These are phyloP conservation scores for Ramaria sp. DNA, from an alignment of 768 basidiomycete species.

Conservation along the genomic window DNA sequence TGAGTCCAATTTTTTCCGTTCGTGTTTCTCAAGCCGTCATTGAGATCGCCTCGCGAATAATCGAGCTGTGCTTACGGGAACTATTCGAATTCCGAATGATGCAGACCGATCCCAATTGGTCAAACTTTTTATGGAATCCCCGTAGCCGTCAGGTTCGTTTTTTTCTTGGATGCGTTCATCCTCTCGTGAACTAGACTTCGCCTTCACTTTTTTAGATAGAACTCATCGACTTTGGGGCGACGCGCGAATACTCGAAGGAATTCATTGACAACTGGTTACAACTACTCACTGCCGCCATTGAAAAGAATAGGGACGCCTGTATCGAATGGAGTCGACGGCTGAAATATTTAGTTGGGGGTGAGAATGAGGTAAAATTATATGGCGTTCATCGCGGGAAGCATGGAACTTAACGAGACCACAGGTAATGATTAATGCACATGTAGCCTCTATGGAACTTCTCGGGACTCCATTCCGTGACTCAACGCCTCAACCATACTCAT, in stretches of 20 bases:
- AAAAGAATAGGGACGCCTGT: constrained; percentile 56
- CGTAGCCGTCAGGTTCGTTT: constrained; percentile 44
- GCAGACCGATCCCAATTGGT: constrained; percentile 99
- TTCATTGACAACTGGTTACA: constrained; percentile 86
- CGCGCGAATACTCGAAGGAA: constrained; percentile 68
- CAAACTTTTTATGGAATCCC: constrained; percentile 88
- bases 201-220: constrained; percentile 40
- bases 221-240: constrained; percentile 94
- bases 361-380: constrained; percentile 51
- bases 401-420: constrained; percentile 18
- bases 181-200: not conserved
- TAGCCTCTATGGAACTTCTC: constrained; percentile 72
- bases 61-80: constrained; percentile 82
- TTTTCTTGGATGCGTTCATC: not conserved
- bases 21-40: constrained; percentile 1
- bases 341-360: constrained; percentile 85
- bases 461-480: constrained; percentile 71
- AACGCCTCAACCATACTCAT: constrained; percentile 66
- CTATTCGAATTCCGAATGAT: constrained; percentile 85
- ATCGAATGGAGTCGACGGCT: constrained; percentile 65
- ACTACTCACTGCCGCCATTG: constrained; percentile 73
- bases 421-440: constrained; percentile 83
- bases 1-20: not conserved
- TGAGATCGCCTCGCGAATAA: constrained; percentile 74
- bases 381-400: not conserved